phyloP scores from a whole-genome alignment of 2,329 filamentous ascomycete genomes.

The Cryphonectria parasitica region DNA sequence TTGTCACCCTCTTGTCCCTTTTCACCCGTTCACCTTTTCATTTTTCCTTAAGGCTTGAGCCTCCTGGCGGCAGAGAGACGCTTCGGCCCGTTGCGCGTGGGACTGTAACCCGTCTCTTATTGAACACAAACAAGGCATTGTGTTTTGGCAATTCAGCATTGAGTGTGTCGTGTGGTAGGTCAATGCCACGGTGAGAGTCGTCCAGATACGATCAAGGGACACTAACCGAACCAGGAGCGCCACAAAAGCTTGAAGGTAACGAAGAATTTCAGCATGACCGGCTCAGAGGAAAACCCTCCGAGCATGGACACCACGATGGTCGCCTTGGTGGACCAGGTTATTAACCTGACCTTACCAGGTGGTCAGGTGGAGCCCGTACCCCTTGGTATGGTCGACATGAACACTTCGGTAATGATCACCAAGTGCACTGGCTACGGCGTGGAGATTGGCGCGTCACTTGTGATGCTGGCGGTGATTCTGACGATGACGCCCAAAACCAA shows the following conservation, averaged over 20 bases:
- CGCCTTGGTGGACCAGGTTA: slow-evolving; percentile 11
- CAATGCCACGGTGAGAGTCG: neutral
- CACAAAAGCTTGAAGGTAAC: neutral
- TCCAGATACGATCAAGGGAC: too few relatives aligned
- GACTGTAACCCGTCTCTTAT: neutral
- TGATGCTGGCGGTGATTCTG: slow-evolving; percentile 68
- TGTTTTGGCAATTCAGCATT: too few relatives aligned
- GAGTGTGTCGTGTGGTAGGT: neutral
- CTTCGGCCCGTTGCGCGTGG: neutral
- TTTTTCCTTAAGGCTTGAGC: neutral
- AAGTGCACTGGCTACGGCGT: slow-evolving; percentile 66
- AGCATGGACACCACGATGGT: neutral
- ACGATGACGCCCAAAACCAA: slow-evolving; percentile 69
- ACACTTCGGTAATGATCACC: slow-evolving; percentile 40
- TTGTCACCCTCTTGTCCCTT: neutral
- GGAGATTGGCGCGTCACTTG: slow-evolving; percentile 70
- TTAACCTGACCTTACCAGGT: slow-evolving; percentile 17
- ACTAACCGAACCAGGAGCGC: neutral
- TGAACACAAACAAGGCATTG: neutral
- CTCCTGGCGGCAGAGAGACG: neutral
- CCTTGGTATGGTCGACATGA: slow-evolving; percentile 36
- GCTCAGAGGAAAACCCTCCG: neutral
- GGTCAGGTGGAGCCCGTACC: slow-evolving; percentile 13
- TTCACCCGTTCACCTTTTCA: neutral
- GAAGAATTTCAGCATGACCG: neutral